phyloP scores from a whole-genome alignment of 352 stramenopile genomes.

The Aphanomyces invadans region DNA sequence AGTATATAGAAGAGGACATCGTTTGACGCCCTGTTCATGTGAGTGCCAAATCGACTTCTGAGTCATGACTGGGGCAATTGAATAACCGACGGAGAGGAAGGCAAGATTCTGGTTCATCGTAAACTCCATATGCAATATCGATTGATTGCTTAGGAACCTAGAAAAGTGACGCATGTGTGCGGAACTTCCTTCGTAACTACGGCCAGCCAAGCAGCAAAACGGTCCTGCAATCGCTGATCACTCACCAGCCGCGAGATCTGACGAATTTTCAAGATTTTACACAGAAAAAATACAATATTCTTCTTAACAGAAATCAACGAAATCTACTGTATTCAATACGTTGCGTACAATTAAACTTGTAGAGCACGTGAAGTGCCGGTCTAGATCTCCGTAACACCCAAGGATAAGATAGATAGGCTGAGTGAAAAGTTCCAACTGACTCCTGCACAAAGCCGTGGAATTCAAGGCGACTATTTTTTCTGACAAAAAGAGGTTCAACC shows the following conservation, averaged over 20 bases:
- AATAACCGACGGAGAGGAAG: slow-evolving; percentile 3
- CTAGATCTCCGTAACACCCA: slow-evolving; percentile 2
- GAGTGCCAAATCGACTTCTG: too few relatives aligned
- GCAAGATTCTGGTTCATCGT: slow-evolving; percentile 1
- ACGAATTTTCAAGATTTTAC: neutral
- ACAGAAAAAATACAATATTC: neutral
- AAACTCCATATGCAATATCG: neutral
- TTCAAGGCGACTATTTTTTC: slow-evolving; percentile 22
- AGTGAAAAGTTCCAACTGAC: neutral
- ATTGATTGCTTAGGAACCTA: neutral
- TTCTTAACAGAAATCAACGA: neutral
- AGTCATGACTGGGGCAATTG: neutral
- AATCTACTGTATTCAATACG: neutral
- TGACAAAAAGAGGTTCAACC: neutral
- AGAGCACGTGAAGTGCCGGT: slow-evolving; percentile 23
- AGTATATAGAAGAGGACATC: too few relatives aligned
- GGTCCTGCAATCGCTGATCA: neutral
- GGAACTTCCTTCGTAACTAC: neutral
- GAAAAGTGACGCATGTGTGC: neutral
- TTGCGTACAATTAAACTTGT: neutral
- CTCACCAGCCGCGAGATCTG: neutral
- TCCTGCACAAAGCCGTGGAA: neutral
- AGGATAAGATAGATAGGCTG: slow-evolving; percentile 7
- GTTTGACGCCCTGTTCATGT: too few relatives aligned
- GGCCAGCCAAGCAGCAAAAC: slow-evolving; percentile 6